These are phyloP conservation scores for Bombardia bombarda DNA, from an alignment of 495 filamentous ascomycete species.

Conservation along the genomic window DNA sequence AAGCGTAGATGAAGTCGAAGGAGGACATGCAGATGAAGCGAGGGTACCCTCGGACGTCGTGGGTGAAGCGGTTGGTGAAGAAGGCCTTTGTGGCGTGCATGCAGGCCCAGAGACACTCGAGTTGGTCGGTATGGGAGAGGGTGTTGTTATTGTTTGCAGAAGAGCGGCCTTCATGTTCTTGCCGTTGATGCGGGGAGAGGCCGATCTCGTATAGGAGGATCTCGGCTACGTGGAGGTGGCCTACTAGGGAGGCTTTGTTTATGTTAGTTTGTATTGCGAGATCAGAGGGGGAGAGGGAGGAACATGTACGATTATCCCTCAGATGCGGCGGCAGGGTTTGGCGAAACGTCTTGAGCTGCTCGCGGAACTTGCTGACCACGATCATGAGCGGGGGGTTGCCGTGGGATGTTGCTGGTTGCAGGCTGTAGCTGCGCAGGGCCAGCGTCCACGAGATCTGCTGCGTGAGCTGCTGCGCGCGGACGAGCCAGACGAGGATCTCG, in stretches of 20 bases:
- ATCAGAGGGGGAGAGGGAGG: too few relatives aligned
- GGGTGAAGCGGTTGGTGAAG: slow-evolving; percentile 11
- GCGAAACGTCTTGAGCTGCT: slow-evolving; percentile 13
- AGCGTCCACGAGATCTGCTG: slow-evolving; percentile 20
- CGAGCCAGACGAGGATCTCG: slow-evolving; percentile 18
- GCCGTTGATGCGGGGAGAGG: slow-evolving; percentile 3
- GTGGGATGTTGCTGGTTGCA: too few relatives aligned
- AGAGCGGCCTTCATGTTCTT: too few relatives aligned
- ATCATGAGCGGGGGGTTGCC: slow-evolving; percentile 6
- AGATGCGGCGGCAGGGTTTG: slow-evolving; percentile 11
- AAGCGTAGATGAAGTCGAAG: slow-evolving; percentile 19
- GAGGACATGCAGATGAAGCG: slow-evolving; percentile 19
- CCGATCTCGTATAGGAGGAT: slow-evolving; percentile 21
- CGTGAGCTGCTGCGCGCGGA: slow-evolving; percentile 18
- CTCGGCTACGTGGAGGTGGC: slow-evolving; percentile 20
- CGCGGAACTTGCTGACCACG: slow-evolving; percentile 15
- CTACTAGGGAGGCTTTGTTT: slow-evolving; percentile 10
- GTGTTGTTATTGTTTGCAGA: background rate
- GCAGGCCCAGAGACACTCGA: slow-evolving; percentile 15
- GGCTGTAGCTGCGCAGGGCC: slow-evolving; percentile 6
- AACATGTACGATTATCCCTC: slow-evolving; percentile 9
- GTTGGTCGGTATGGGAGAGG: slow-evolving; percentile 3
- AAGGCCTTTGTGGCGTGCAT: slow-evolving; percentile 10
- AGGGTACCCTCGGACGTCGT: slow-evolving; percentile 6
- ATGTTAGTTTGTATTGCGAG: background rate